These are phyloP conservation scores for Solanum virginianum DNA, from an alignment of 257 asterid species.

Conservation along the genomic window DNA sequence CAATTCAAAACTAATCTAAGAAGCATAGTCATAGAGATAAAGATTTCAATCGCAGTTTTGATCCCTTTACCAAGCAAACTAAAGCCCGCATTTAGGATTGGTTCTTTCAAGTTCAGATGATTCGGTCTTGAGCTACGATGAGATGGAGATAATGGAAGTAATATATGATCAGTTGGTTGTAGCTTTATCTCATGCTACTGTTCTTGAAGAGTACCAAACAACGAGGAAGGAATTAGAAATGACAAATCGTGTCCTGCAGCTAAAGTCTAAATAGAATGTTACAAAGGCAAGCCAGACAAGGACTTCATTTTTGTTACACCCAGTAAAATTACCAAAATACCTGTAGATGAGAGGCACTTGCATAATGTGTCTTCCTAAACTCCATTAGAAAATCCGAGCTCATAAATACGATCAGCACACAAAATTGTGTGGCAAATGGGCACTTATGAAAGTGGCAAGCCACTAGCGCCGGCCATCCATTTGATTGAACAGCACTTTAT, in stretches of 20 bases:
- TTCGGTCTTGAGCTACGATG: conserved; percentile 13
- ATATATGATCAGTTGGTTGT: conserved; percentile 35
- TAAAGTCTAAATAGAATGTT: conserved; percentile 23
- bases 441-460: no score
- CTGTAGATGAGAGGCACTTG: no score
- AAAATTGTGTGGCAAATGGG: no score
- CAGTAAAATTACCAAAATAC: no score
- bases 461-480: no score
- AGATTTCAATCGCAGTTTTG: no score
- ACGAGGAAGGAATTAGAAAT: conserved; percentile 22
- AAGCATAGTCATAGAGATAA: no score
- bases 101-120: conserved; percentile 17
- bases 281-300: conserved; percentile 29
- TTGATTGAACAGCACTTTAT: no score
- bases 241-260: conserved; percentile 22
- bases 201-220: conserved; percentile 27
- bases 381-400: no score
- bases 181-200: conserved; percentile 30
- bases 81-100: conserved; percentile 5
- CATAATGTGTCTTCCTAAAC: no score
- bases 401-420: no score
- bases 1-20: no score
- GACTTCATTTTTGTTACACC: conserved; percentile 1
- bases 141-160: conserved; percentile 35
- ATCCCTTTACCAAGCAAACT: background rate